Evolutionary conservation across 192 early-diverging fungal genomes (phyloP), one percentile per base, ranked within the genome.

Genomic region (Piromyces finnis): DNA sequence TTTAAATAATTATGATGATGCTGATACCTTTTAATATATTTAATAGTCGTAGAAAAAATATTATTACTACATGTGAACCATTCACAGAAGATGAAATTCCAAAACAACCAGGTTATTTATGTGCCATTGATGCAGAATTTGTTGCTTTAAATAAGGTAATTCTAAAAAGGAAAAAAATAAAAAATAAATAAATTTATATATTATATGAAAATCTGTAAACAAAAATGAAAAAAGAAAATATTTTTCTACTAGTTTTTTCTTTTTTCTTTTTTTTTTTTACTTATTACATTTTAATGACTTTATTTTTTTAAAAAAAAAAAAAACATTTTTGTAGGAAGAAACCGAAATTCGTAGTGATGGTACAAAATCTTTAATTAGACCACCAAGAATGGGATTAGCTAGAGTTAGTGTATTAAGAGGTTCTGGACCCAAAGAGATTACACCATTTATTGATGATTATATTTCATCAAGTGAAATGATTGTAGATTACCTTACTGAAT

Each of bases 381-480:
- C 97, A 12, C 90, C 92, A 68, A 88, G 92, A 28, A 89, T 96
- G 77, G 89, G 88, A 29, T 84, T 99, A 41, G 97, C 96, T 1
- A 89, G 97, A 15, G 94, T 99, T 26, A 95, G 93, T 78, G 94
- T 98, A 0, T 83, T 98, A 28, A 91, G 96, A 6, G 96, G 96
- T 0, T 91, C 89, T 18, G 94, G 93, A 0, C 86, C 88, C 0
- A 80, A 91, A 36, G 89, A 92, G 39, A 91, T 92, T 26, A 84
- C 93, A 27, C 96, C 96, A 0, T 97, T 97, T 84, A 96, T 99
- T 77, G 97, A 99, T 83, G 97, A 99, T 84, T 98, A 99, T 82
- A 94, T 99, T 79, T 91, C 87, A 5, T 91, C 92, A 5, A 89
- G 88, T 14, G 94, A 95, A 78, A 93, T 93, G 13, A 89, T 99